Conservation (phyloP, 2,329 filamentous ascomycete genomes). For the Hypoxylon sp. region DNA sequence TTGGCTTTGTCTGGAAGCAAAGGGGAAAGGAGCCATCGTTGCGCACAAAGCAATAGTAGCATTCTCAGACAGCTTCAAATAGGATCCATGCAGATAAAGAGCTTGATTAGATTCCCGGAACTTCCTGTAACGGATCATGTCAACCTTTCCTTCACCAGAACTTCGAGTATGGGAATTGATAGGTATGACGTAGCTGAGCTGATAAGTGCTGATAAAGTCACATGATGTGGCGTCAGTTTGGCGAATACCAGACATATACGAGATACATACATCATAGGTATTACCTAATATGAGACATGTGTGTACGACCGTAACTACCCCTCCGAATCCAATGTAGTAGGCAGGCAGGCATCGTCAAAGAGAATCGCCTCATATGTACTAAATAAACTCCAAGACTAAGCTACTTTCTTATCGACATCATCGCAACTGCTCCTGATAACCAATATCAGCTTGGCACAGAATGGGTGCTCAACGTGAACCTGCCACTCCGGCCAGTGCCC, state of each 20-base stretch:
- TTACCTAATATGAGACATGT: too few species aligned
- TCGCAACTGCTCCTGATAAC: background rate
- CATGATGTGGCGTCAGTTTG: constrained; percentile 28
- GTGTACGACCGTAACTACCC: too few species aligned
- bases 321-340: background rate
- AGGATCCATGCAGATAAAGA: background rate
- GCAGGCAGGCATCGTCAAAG: background rate
- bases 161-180: too few species aligned
- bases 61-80: background rate
- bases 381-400: background rate
- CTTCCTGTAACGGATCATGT: too few species aligned
- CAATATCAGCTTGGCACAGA: background rate
- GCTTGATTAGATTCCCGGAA: too few species aligned
- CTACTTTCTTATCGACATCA: constrained; percentile 8
- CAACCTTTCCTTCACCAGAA: too few species aligned
- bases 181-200: background rate
- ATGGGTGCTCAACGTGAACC: constrained; percentile 19
- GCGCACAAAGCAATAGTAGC: background rate
- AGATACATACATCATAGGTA: too few species aligned
- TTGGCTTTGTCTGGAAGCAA: background rate
- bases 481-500: background rate
- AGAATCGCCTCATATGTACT: background rate
- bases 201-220: background rate
- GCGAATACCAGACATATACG: background rate
- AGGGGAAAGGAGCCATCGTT: background rate